Evolutionary conservation across 371 early-diverging fungal genomes (phyloP).

Genomic region (Haplosporangium sp.): DNA sequence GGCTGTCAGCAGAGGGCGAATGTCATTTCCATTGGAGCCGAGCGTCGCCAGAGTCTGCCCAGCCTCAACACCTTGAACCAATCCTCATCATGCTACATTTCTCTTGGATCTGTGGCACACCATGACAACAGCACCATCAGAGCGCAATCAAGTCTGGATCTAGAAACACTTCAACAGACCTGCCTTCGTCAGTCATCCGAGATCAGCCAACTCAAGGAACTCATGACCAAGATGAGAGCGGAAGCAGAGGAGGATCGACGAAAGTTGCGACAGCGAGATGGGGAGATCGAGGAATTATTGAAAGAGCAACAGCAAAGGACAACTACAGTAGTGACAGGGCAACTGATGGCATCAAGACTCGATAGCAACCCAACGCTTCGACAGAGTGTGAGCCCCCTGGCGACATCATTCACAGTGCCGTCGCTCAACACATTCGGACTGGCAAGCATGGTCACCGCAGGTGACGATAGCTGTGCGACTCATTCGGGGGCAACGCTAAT

Average conservation of each 20-base stretch:
- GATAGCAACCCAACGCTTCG: not conserved
- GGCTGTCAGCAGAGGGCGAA: no score
- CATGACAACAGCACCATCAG: not conserved
- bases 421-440: slow-evolving; percentile 17
- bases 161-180: slow-evolving; percentile 27
- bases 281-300: slow-evolving; percentile 45
- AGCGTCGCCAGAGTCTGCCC: no score
- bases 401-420: slow-evolving; percentile 13
- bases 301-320: slow-evolving; percentile 23
- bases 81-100: not conserved
- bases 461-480: not conserved
- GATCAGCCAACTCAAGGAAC: slow-evolving; percentile 42
- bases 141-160: slow-evolving; percentile 7
- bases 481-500: not conserved
- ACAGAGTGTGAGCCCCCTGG: slow-evolving; percentile 1
- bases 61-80: not conserved
- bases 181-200: slow-evolving; percentile 37
- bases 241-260: slow-evolving; percentile 44
- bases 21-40: no score
- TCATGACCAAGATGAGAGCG: slow-evolving; percentile 27
- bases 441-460: not conserved
- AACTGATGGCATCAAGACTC: not conserved
- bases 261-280: slow-evolving; percentile 37
- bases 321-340: not conserved
- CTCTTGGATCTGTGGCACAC: no score